Percentiles rank a stretch among this genome's conserved stretches.
phyloP scores from a whole-genome alignment of 1,284 basidiomycete species.

The Apiotrichum gamsii region DNA sequence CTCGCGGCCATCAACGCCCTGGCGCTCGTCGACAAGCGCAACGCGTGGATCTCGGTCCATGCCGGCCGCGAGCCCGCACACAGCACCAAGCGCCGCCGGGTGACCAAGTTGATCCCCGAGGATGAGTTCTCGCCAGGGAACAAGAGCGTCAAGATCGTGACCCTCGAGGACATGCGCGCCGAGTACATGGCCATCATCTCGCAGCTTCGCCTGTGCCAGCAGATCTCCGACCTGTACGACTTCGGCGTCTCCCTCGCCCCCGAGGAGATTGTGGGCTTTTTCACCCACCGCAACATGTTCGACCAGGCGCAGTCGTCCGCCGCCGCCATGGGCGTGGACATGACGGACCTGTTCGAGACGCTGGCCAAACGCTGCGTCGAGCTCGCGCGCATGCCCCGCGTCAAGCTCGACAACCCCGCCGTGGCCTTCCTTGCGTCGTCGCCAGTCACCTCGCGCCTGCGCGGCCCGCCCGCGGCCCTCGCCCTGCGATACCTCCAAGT shows the following conservation, averaged over 20 bases:
- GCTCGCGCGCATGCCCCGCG: constrained; percentile 53
- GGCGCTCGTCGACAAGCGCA: constrained; percentile 69
- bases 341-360: constrained; percentile 75
- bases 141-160: constrained; percentile 66
- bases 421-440: constrained; percentile 77
- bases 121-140: constrained; percentile 58
- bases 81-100: constrained; percentile 60
- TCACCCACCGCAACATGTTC: constrained; percentile 73
- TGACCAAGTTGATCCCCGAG: constrained; percentile 72
- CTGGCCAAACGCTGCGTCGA: constrained; percentile 74
- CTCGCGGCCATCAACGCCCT: constrained; percentile 85
- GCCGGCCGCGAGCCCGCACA: constrained; percentile 3
- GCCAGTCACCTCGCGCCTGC: constrained; percentile 67
- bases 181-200: constrained; percentile 77
- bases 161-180: constrained; percentile 72
- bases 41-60: constrained; percentile 72
- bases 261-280: constrained; percentile 67
- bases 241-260: constrained; percentile 59
- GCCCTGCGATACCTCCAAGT: constrained; percentile 84
- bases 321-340: constrained; percentile 69
- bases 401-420: constrained; percentile 9
- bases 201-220: constrained; percentile 65
- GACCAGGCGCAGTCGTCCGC: constrained; percentile 74
- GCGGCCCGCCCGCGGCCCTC: constrained; percentile 69
- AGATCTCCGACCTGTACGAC: constrained; percentile 55